A percentile compares a stretch with the other conserved stretches of the same genome.
These are phyloP conservation scores for Tephrocybe sp. DNA, from an alignment of 768 basidiomycete species.

Conservation along the genomic window DNA sequence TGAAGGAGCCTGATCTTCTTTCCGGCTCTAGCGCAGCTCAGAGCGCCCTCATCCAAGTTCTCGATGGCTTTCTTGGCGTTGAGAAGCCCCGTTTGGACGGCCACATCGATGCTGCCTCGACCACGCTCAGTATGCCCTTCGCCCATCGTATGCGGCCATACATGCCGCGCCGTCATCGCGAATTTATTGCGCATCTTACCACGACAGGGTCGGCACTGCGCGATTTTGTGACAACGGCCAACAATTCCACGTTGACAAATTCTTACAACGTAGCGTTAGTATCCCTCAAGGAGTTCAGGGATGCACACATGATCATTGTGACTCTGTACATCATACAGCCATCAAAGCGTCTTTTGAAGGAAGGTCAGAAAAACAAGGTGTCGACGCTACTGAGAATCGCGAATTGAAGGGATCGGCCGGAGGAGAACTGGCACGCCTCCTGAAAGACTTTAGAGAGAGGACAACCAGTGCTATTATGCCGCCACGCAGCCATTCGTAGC, in stretches of 20 bases:
- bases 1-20: constrained; percentile 45
- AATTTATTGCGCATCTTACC: neutral
- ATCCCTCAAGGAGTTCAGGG: constrained; percentile 8
- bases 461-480: neutral
- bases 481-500: neutral
- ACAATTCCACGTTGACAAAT: neutral
- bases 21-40: constrained; percentile 84
- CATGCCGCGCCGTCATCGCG: constrained; percentile 2
- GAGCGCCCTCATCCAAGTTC: constrained; percentile 37
- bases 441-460: constrained; percentile 2
- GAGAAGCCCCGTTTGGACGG: neutral
- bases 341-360: constrained; percentile 1
- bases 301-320: constrained; percentile 8
- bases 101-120: neutral
- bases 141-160: constrained; percentile 5
- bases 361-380: constrained; percentile 6
- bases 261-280: constrained; percentile 3
- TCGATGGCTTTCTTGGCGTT: neutral
- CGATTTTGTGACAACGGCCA: neutral
- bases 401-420: constrained; percentile 12
- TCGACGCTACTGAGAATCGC: neutral
- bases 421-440: constrained; percentile 4
- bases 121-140: constrained; percentile 4
- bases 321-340: constrained; percentile 7
- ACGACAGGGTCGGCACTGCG: neutral